These are phyloP conservation scores for Clitocybe nebularis DNA, from an alignment of 1,284 basidiomycete species.

Conservation along the genomic window DNA sequence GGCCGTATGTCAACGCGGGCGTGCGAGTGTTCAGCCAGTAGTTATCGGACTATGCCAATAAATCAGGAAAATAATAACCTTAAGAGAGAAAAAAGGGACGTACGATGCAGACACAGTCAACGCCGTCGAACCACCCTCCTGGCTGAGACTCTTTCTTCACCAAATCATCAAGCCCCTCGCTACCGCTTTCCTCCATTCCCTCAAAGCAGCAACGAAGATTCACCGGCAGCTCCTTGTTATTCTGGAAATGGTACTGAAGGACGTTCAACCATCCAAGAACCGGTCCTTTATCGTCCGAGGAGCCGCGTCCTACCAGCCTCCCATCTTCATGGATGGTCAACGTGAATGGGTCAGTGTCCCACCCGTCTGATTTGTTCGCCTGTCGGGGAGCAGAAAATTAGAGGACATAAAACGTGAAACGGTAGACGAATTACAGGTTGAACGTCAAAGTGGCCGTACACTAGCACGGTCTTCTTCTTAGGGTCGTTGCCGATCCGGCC, in stretches of 20 bases:
- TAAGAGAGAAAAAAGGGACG: constrained; percentile 27
- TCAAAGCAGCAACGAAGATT: constrained; percentile 96
- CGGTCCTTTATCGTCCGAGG: constrained; percentile 93
- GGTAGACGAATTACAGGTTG: constrained; percentile 52
- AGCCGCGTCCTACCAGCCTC: constrained; percentile 84
- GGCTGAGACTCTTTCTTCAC: constrained; percentile 76
- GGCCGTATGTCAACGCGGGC: constrained; percentile 72
- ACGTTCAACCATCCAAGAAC: constrained; percentile 95
- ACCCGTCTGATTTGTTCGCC: constrained; percentile 80
- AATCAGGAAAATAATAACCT: no score
- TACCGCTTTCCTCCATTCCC: constrained; percentile 98
- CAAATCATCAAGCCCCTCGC: constrained; percentile 89
- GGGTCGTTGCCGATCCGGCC: constrained; percentile 82
- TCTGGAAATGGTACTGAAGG: constrained; percentile 80
- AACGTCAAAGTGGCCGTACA: constrained; percentile 91
- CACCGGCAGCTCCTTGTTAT: constrained; percentile 81
- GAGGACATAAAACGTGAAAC: background rate
- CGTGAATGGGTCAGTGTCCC: constrained; percentile 89
- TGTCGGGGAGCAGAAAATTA: constrained; percentile 19
- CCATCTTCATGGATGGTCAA: constrained; percentile 66
- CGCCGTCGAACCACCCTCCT: constrained; percentile 82
- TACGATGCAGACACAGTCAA: constrained; percentile 95
- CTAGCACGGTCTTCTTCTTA: constrained; percentile 86
- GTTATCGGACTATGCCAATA: constrained; percentile 66
- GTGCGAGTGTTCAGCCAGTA: constrained; percentile 83